Conservation (phyloP, 164 flowering plant species). For the Paratinospora sagittata region DNA sequence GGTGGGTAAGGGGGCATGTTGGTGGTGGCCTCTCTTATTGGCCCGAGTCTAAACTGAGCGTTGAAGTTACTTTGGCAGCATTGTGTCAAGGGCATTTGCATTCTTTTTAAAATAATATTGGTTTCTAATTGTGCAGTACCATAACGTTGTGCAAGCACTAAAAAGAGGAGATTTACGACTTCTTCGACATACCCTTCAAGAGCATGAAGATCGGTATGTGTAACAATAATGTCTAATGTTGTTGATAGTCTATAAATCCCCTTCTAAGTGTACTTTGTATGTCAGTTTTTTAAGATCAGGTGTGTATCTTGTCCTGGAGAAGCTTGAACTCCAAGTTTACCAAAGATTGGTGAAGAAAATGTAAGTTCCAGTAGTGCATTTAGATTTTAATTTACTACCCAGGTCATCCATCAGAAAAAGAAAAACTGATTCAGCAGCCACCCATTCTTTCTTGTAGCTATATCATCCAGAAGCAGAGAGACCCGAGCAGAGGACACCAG, state of each 20-base stretch:
- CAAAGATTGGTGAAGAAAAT: conserved; percentile 91
- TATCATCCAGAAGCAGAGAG: conserved; percentile 82
- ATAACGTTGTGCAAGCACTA: conserved; percentile 59
- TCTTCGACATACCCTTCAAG: conserved; percentile 77
- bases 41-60: no score
- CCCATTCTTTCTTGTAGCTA: conserved; percentile 41
- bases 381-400: background rate
- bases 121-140: conserved; percentile 43
- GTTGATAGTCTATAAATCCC: background rate
- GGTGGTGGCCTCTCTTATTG: no score
- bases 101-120: background rate
- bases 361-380: conserved; percentile 34
- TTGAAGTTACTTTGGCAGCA: no score
- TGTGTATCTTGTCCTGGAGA: conserved; percentile 94
- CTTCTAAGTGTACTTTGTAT: conserved; percentile 5
- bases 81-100: background rate
- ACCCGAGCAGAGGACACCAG: conserved; percentile 90
- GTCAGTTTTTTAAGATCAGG: conserved; percentile 91
- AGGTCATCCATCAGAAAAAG: background rate
- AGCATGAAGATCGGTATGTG: conserved; percentile 75
- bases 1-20: no score
- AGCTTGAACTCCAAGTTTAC: conserved; percentile 96
- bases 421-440: background rate
- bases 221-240: background rate
- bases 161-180: conserved; percentile 91